Conservation (phyloP, 306 rosid species). For the Rosa rugosa region DNA sequence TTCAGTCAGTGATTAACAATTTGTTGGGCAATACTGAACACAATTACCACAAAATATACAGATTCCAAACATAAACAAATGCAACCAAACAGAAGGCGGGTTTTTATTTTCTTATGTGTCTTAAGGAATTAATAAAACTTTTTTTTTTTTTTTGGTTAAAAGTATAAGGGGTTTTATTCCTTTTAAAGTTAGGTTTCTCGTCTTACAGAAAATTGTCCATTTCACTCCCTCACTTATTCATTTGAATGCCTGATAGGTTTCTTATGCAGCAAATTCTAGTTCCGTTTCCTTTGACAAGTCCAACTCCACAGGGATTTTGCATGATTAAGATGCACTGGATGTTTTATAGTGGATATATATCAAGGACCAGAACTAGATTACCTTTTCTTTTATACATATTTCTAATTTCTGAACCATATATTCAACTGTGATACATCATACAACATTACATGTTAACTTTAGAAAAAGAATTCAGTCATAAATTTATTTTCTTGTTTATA, state of each 20-base stretch:
- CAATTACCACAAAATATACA: neutral
- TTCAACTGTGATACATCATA: too few relatives aligned
- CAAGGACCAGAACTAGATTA: neutral
- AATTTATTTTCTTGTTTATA: neutral
- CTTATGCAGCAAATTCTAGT: neutral
- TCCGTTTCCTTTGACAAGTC: neutral
- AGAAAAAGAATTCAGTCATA: neutral
- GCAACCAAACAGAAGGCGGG: neutral
- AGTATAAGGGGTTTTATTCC: neutral
- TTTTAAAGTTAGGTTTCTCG: neutral
- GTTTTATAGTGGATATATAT: neutral
- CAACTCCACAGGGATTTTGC: neutral
- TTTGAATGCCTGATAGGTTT: neutral
- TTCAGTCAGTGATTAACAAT: neutral
- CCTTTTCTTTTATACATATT: neutral
- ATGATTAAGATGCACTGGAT: neutral
- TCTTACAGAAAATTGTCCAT: neutral
- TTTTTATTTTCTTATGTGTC: neutral
- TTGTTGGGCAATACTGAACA: neutral
- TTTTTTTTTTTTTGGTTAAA: neutral
- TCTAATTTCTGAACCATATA: neutral
- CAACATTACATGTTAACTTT: neutral
- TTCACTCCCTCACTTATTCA: neutral
- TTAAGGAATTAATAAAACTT: neutral
- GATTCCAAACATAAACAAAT: neutral